A percentile compares a stretch with the other conserved stretches of the same genome.
Conservation (phyloP, 176 grass and related monocot genomes). For the Canna indica region DNA sequence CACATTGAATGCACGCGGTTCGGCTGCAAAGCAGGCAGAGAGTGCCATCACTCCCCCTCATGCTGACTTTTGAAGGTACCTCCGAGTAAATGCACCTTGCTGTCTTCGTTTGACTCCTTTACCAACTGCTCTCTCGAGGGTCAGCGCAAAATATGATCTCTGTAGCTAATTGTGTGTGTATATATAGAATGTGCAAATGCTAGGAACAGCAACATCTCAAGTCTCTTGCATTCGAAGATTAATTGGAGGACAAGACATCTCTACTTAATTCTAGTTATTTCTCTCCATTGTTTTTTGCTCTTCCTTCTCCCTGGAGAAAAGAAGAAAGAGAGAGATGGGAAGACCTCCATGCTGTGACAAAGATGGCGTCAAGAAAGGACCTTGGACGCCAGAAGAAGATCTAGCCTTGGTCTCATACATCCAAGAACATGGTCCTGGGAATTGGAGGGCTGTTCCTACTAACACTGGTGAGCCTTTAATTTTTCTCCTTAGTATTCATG, state of each 20-base stretch:
- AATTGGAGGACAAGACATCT: too few species aligned
- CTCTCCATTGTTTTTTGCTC: neutral
- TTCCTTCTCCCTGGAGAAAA: neutral
- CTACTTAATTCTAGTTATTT: too few species aligned
- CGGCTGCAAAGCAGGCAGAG: too few species aligned
- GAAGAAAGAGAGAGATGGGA: neutral
- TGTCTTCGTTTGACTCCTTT: neutral
- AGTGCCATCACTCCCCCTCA: too few species aligned
- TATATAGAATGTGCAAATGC: too few species aligned
- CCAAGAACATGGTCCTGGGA: conserved; percentile 1
- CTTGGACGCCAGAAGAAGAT: conserved; percentile 13
- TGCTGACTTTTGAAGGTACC: conserved; percentile 7
- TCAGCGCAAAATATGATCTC: neutral
- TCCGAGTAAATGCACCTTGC: neutral
- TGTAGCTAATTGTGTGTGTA: neutral
- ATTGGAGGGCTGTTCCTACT: conserved; percentile 11
- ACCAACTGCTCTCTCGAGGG: neutral
- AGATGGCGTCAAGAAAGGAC: conserved; percentile 6
- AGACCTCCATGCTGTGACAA: conserved; percentile 15
- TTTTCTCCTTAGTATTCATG: neutral
- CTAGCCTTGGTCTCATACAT: conserved; percentile 12
- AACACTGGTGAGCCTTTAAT: neutral
- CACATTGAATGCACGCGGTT: conserved; percentile 1
- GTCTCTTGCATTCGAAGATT: too few species aligned
- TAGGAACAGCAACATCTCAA: too few species aligned